Percentiles rank a stretch among this genome's conserved stretches.
phyloP scores from a whole-genome alignment of 2,329 filamentous ascomycete genomes.

The Hypoxylon sp. region DNA sequence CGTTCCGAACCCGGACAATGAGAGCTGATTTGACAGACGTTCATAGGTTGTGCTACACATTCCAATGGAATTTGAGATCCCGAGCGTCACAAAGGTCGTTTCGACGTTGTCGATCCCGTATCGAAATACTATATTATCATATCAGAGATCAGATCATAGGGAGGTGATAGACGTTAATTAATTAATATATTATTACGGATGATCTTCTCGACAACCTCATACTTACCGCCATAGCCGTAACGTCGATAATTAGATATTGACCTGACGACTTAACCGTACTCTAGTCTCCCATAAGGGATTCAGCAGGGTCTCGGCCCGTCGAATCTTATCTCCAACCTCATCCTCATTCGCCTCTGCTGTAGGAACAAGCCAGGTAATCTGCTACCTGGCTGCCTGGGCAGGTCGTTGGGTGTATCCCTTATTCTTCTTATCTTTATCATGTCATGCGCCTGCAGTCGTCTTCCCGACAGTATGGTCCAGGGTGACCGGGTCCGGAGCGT shows the following conservation, averaged over 20 bases:
- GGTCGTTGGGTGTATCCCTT: neutral
- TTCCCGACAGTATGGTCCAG: conserved; percentile 27
- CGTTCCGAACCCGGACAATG: conserved; percentile 3
- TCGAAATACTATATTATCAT: conserved; percentile 5
- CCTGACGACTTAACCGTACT: neutral
- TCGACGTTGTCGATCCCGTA: conserved; percentile 11
- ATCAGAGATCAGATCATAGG: conserved; percentile 9
- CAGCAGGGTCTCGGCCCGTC: conserved; percentile 7
- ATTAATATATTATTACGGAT: neutral
- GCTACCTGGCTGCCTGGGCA: neutral
- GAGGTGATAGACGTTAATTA: neutral
- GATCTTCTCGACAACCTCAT: conserved; percentile 10
- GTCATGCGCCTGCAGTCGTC: conserved; percentile 15
- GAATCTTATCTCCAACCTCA: conserved; percentile 12
- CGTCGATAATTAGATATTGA: neutral
- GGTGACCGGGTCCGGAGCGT: neutral
- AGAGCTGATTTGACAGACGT: conserved; percentile 9
- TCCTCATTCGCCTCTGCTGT: conserved; percentile 14
- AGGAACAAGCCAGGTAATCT: neutral
- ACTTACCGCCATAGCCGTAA: conserved; percentile 1
- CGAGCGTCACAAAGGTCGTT: conserved; percentile 21
- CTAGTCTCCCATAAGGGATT: conserved; percentile 5
- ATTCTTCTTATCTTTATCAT: conserved; percentile 12
- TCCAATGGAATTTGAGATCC: neutral
- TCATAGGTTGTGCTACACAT: conserved; percentile 15